These are phyloP conservation scores for Danielia reshetovae DNA, from an alignment of 805 yeast genomes.

Conservation along the genomic window DNA sequence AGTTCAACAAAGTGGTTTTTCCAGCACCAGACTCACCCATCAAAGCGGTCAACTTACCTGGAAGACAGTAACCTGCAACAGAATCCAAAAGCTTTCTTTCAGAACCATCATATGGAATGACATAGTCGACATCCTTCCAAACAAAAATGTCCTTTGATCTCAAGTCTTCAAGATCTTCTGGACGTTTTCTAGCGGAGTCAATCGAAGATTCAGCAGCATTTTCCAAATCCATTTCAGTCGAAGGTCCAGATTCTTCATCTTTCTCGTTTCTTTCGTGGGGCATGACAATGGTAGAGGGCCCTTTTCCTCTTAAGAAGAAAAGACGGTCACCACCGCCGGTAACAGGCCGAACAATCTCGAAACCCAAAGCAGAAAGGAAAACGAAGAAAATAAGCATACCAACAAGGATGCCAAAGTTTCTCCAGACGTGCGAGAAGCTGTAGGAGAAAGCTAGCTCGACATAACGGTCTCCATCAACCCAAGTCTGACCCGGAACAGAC, in stretches of 20 bases:
- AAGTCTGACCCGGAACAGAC: constrained; percentile 13
- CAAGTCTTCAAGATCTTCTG: constrained; percentile 12
- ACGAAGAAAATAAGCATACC: constrained; percentile 22
- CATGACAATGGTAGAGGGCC: constrained; percentile 16
- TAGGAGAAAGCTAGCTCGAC: constrained; percentile 30
- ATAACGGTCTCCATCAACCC: constrained; percentile 30
- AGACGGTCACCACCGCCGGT: constrained; percentile 31
- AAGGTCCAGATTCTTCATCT: constrained; percentile 16
- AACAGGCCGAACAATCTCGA: constrained; percentile 25
- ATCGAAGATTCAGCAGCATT: constrained; percentile 4
- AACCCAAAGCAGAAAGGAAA: constrained; percentile 22
- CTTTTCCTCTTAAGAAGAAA: constrained; percentile 25
- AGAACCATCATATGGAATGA: constrained; percentile 45
- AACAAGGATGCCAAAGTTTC: constrained; percentile 45
- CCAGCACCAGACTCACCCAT: constrained; percentile 69
- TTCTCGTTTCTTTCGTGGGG: constrained; percentile 8
- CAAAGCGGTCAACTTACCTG: constrained; percentile 56
- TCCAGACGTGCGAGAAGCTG: constrained; percentile 41
- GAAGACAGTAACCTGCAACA: constrained; percentile 33
- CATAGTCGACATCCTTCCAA: constrained; percentile 62
- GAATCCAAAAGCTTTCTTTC: constrained; percentile 33
- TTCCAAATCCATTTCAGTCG: constrained; percentile 5
- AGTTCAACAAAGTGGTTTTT: constrained; percentile 52
- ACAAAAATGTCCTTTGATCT: constrained; percentile 23
- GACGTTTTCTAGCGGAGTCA: constrained; percentile 1